phyloP scores from a whole-genome alignment of 176 grass and related monocot species.

The Ensete ventricosum region DNA sequence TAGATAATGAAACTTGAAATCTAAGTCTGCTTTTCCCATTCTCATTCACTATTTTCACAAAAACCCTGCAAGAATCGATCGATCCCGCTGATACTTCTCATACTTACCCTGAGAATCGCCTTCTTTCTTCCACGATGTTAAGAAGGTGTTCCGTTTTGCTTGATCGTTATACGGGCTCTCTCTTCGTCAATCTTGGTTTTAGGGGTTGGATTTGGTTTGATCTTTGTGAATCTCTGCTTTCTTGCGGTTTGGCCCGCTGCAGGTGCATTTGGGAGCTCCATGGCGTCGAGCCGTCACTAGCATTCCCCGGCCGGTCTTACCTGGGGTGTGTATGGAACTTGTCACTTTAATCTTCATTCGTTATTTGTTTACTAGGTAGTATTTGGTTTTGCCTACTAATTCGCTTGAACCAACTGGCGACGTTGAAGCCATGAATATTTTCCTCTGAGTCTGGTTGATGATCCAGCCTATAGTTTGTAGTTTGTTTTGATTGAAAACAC shows the following conservation, averaged over 20 bases:
- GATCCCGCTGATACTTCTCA: not conserved
- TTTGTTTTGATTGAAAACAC: no score
- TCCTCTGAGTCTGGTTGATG: no score
- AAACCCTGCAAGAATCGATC: not conserved
- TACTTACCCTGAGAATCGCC: not conserved
- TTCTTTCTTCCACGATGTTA: not conserved
- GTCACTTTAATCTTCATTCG: not conserved
- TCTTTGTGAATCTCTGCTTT: no score
- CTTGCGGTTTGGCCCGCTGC: not conserved
- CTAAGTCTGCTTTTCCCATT: no score
- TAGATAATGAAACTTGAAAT: no score
- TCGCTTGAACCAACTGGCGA: not conserved
- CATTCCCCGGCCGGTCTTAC: slow-evolving; percentile 41
- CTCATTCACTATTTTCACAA: no score
- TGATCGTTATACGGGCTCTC: not conserved
- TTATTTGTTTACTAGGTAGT: no score
- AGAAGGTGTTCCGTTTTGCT: not conserved
- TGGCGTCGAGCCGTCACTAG: slow-evolving; percentile 34
- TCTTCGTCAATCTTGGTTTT: not conserved
- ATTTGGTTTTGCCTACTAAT: not conserved
- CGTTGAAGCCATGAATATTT: no score
- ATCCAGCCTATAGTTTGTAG: no score
- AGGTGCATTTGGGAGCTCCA: slow-evolving; percentile 71
- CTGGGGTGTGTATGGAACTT: slow-evolving; percentile 29
- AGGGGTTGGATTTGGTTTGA: not conserved